A percentile compares a stretch with the other conserved stretches of the same genome.
Evolutionary conservation across 2,329 filamentous ascomycete species (phyloP).

Genomic region (Alternaria angustiovoidea): DNA sequence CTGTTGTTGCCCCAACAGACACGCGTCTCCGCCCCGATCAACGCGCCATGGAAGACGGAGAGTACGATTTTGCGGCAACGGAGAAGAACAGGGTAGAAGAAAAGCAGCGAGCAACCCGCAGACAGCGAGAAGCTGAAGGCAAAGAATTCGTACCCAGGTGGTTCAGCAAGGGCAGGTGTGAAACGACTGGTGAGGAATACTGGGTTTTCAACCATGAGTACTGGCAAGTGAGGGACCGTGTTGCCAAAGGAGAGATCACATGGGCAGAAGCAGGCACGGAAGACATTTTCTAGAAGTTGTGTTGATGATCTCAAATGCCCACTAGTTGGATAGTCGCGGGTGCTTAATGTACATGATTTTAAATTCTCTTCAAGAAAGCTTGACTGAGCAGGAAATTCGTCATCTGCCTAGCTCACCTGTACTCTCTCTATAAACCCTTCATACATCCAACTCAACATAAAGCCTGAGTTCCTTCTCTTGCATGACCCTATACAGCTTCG

Average conservation of each 20-base stretch:
- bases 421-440: background rate
- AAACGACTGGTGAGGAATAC: conserved; percentile 84
- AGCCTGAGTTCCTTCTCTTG: conserved; percentile 69
- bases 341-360: background rate
- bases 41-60: conserved; percentile 97
- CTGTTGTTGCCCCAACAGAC: conserved; percentile 88
- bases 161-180: conserved; percentile 78
- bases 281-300: conserved; percentile 70
- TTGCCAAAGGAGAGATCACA: conserved; percentile 66
- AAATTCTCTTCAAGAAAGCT: background rate
- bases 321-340: background rate
- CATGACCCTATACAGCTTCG: conserved; percentile 63
- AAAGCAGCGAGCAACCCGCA: conserved; percentile 80
- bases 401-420: background rate
- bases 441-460: conserved; percentile 58
- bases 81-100: conserved; percentile 97
- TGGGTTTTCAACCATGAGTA: conserved; percentile 92
- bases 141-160: conserved; percentile 85
- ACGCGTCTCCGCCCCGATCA: conserved; percentile 93
- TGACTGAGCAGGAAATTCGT: background rate
- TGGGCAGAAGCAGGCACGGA: conserved; percentile 74
- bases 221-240: conserved; percentile 77
- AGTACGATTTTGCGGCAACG: conserved; percentile 89
- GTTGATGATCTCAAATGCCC: background rate
- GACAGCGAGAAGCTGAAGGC: conserved; percentile 76